Evolutionary conservation across 768 basidiomycete species (phyloP), one percentile per base, ranked within the genome.

Genomic region (Dictyophora rubrovolvata): DNA sequence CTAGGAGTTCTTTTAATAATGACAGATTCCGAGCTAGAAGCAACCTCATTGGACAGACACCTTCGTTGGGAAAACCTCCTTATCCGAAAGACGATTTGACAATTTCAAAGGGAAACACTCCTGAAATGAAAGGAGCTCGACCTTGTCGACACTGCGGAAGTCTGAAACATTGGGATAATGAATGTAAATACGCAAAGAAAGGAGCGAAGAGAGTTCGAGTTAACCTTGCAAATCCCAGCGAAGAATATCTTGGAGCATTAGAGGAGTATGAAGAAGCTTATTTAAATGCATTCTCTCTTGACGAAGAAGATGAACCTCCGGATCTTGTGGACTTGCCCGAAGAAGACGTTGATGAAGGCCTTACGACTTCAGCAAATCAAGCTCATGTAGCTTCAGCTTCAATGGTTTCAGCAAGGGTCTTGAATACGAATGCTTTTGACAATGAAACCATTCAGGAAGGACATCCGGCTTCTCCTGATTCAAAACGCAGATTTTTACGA

Each of bases 121-220:
- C 63, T 2, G 64, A 63, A 28, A 42, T 49, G 1, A 65, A 67
- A 54, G 66, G 67, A 9, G 67, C 65, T 8, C 47, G 72, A 21
- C 71, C 72, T 0, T 73, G 72, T 52, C 47, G 69, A 9, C 70
- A 73, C 55, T 70, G 72, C 58, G 69, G 73, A 3, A 70, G 69
- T 48, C 61, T 50, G 0, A 69, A 70, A 34, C 72, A 73, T 48
- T 73, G 71, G 73, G 68, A 74, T 53, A 46, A 59, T 1, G 69
- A 73, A 11, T 72, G 73, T 60, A 68, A 65, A 20, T 60, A 73
- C 59, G 52, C 69, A 7, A 50, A 55, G 50, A 63, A 67, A 37
- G 59, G 61, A 1, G 53, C 35, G 23, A 58, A 62, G 18, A 11
- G 49, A 10, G 70, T 65, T 1, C 59, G 69, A 46, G 65, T 57